These are phyloP conservation scores for Pelagomonas calceolata DNA, from an alignment of 108 stramenopile species.

Conservation along the genomic window DNA sequence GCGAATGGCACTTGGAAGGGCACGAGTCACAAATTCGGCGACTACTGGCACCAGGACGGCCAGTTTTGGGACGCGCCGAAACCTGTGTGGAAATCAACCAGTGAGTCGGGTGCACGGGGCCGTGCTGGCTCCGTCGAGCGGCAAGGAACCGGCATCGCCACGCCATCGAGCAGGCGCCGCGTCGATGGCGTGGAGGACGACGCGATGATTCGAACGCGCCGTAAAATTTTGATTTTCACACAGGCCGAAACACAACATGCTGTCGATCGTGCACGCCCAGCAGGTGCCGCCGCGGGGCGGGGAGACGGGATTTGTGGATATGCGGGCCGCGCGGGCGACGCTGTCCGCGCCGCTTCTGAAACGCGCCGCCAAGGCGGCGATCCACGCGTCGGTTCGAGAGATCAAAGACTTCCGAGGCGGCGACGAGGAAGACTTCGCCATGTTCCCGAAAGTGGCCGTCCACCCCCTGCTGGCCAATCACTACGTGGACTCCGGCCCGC, in stretches of 20 bases:
- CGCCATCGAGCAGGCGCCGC: no score
- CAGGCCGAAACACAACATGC: background rate
- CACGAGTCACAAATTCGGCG: background rate
- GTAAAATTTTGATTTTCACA: no score
- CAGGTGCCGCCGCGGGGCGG: background rate
- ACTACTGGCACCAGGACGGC: conserved; percentile 1
- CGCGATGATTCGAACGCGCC: no score
- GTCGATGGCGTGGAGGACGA: no score
- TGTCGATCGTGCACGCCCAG: background rate
- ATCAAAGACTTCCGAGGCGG: background rate
- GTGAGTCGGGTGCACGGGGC: no score
- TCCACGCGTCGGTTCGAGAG: background rate
- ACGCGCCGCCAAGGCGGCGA: background rate
- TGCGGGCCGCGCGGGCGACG: background rate
- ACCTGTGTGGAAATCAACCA: no score
- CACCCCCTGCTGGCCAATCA: background rate
- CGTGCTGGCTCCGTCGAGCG: no score
- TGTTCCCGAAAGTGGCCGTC: background rate
- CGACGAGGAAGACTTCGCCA: background rate
- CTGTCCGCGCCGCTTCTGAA: background rate
- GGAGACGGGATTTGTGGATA: background rate
- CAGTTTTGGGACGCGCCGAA: background rate
- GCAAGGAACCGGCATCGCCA: no score
- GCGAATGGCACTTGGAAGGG: background rate
- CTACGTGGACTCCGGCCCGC: background rate